Percentiles rank a stretch among this genome's conserved stretches.
Evolutionary conservation across 1,284 basidiomycete species (phyloP).

Genomic region (Trichosporon sp.): DNA sequence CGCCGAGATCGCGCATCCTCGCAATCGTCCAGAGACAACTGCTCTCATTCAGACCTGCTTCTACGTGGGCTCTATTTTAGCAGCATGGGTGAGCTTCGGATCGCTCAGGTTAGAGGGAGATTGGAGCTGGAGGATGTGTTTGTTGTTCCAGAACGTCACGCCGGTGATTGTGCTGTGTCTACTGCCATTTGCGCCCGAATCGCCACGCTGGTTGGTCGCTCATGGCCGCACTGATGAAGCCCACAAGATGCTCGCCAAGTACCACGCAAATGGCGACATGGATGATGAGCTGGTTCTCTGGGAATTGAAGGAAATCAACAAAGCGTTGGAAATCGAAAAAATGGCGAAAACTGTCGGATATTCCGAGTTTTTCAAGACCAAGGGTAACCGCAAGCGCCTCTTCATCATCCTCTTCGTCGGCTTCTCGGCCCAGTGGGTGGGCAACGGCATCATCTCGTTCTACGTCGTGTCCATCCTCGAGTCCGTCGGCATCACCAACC

Average conservation of each 20-base stretch:
- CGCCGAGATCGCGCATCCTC: conserved; percentile 28
- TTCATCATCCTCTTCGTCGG: conserved; percentile 57
- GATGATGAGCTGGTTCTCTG: conserved; percentile 54
- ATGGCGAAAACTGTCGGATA: conserved; percentile 3
- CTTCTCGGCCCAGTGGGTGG: conserved; percentile 21
- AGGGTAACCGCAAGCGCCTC: conserved; percentile 57
- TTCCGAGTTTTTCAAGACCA: conserved; percentile 38
- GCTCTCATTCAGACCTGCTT: conserved; percentile 28
- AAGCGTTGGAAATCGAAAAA: conserved; percentile 50
- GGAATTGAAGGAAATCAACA: conserved; percentile 56
- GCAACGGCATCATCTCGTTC: conserved; percentile 22
- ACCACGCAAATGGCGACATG: conserved; percentile 60
- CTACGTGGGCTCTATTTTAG: conserved; percentile 30
- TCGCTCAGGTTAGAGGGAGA: neutral
- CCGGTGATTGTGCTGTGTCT: conserved; percentile 13
- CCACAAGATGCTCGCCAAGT: conserved; percentile 35
- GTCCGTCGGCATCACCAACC: conserved; percentile 32
- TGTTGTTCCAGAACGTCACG: conserved; percentile 30
- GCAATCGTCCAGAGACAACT: conserved; percentile 23
- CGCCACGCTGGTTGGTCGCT: conserved; percentile 50
- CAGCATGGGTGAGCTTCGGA: conserved; percentile 32
- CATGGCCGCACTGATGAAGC: conserved; percentile 41
- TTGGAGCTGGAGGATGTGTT: conserved; percentile 36
- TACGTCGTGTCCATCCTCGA: conserved; percentile 27
- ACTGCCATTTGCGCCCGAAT: conserved; percentile 44